phyloP scores from a whole-genome alignment of 352 stramenopile genomes.

The Pythium phragmitis region DNA sequence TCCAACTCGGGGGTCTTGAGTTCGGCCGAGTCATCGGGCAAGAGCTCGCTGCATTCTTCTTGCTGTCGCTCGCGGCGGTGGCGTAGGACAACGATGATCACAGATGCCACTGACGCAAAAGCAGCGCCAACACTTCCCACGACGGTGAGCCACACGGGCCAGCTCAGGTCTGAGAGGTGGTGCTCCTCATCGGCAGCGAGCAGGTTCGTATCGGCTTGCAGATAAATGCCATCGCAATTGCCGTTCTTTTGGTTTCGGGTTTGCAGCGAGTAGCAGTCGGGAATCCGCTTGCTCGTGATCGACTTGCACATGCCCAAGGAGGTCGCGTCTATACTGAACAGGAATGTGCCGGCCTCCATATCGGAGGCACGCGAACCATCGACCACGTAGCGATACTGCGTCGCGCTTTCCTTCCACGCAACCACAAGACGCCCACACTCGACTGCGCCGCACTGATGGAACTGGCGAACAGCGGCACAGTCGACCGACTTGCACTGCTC shows the following conservation, averaged over 20 bases:
- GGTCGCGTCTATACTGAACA: constrained; percentile 31
- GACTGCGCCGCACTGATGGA: constrained; percentile 62
- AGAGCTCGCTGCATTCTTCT: constrained; percentile 36
- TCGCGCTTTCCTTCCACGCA: constrained; percentile 60
- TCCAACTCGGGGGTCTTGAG: constrained; percentile 18
- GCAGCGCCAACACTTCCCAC: constrained; percentile 60
- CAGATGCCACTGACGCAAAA: constrained; percentile 38
- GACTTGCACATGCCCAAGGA: constrained; percentile 16
- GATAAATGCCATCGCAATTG: constrained; percentile 65
- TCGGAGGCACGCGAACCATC: constrained; percentile 65
- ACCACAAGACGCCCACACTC: constrained; percentile 67
- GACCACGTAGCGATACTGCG: constrained; percentile 69
- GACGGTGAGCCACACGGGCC: constrained; percentile 50
- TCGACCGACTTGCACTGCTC: constrained; percentile 53
- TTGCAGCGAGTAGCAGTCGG: constrained; percentile 66
- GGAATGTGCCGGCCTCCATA: constrained; percentile 64
- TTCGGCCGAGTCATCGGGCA: constrained; percentile 20
- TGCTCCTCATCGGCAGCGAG: constrained; percentile 58
- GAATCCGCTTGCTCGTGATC: constrained; percentile 42
- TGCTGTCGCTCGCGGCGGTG: constrained; percentile 18
- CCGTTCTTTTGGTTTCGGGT: constrained; percentile 65
- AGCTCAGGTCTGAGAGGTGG: constrained; percentile 53
- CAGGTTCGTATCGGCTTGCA: constrained; percentile 61
- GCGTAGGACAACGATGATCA: constrained; percentile 54
- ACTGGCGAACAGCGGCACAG: constrained; percentile 55